Evolutionary conservation across 371 early-diverging fungal genomes (phyloP).

Genomic region (Mortierella sp.): DNA sequence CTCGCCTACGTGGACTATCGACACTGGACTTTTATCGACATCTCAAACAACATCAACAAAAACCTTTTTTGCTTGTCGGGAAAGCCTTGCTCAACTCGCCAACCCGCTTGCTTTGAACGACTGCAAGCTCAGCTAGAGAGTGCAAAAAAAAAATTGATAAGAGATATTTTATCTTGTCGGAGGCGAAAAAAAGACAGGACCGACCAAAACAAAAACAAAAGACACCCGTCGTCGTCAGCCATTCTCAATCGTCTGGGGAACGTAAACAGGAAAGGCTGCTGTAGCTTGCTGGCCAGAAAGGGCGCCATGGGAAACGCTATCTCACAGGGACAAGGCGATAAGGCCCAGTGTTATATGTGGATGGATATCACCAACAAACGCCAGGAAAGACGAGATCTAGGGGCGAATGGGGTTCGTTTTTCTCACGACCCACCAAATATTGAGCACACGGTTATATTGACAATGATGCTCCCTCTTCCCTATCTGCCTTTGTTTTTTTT

Average conservation of each 20-base stretch:
- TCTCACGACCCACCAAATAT: conserved; percentile 19
- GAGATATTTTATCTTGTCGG: conserved; percentile 17
- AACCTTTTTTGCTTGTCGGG: not conserved
- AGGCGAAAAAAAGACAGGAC: conserved; percentile 16
- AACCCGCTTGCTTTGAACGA: not conserved
- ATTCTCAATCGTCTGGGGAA: conserved; percentile 8
- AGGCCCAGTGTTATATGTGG: not conserved
- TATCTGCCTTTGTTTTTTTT: not conserved
- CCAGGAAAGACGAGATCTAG: conserved; percentile 13
- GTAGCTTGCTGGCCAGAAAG: not conserved
- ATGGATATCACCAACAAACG: not conserved
- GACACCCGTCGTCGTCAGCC: not conserved
- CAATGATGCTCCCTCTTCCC: not conserved
- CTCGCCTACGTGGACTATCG: not conserved
- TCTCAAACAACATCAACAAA: not conserved
- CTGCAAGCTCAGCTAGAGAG: conserved; percentile 9
- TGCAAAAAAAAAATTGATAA: not conserved
- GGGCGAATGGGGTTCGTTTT: conserved; percentile 16
- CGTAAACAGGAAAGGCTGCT: not conserved
- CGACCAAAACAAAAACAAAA: conserved; percentile 9
- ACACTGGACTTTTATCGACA: not conserved
- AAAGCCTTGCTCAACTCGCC: not conserved
- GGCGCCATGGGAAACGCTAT: not conserved
- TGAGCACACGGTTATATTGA: conserved; percentile 5
- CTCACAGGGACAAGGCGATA: not conserved